A percentile compares a stretch with the other conserved stretches of the same genome.
Conservation (phyloP, 2,329 filamentous ascomycete genomes). For the Cordyceps fumosorosea region DNA sequence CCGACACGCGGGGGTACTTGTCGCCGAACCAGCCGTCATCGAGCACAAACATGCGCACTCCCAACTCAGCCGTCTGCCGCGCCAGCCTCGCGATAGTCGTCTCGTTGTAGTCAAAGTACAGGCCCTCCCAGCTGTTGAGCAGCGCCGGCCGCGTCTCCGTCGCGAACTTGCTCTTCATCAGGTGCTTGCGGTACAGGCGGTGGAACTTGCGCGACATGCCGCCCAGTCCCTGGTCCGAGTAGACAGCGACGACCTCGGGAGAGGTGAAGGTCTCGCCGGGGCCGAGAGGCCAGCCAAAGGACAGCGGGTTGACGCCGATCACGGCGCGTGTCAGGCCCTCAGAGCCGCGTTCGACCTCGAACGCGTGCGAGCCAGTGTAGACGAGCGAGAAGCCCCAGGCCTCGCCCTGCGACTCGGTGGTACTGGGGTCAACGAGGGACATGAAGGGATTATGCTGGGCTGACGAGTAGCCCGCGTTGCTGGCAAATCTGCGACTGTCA, state of each 20-base stretch:
- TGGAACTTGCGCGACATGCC: conserved; percentile 58
- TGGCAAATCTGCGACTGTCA: conserved; percentile 44
- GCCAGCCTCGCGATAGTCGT: conserved; percentile 49
- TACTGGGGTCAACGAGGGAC: conserved; percentile 45
- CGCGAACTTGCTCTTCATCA: conserved; percentile 51
- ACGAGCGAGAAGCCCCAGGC: conserved; percentile 60
- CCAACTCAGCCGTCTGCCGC: conserved; percentile 48
- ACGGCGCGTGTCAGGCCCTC: conserved; percentile 55
- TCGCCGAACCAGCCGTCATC: conserved; percentile 64
- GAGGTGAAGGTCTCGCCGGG: conserved; percentile 52
- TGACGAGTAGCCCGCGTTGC: conserved; percentile 55
- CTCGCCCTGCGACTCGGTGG: conserved; percentile 54
- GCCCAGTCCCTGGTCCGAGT: conserved; percentile 51
- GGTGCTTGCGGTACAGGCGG: conserved; percentile 53
- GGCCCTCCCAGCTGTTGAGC: conserved; percentile 61
- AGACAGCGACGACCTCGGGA: conserved; percentile 57
- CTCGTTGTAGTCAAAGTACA: conserved; percentile 52
- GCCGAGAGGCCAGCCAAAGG: conserved; percentile 51
- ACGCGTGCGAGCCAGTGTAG: conserved; percentile 57
- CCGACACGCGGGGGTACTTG: conserved; percentile 52
- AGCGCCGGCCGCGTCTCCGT: conserved; percentile 45
- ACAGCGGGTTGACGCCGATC: conserved; percentile 53
- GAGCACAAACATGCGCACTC: conserved; percentile 56
- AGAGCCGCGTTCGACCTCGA: conserved; percentile 55
- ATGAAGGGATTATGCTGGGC: conserved; percentile 61